Evolutionary conservation across 2,329 filamentous ascomycete species (phyloP).

Genomic region (Clathrospora elynae): DNA sequence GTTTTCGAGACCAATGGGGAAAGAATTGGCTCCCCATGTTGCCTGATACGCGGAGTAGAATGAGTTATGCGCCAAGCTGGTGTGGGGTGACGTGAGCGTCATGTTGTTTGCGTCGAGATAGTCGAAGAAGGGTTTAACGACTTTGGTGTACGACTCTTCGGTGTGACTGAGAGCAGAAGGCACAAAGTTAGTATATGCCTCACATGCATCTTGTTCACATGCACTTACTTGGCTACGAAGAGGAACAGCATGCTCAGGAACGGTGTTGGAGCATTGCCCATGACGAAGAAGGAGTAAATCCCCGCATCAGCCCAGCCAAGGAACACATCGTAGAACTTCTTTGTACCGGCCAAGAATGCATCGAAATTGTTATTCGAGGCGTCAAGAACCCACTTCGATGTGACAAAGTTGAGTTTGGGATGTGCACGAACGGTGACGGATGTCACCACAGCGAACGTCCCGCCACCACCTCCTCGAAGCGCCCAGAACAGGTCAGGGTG

Average conservation of each 20-base stretch:
- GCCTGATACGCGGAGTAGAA: slow-evolving; percentile 30
- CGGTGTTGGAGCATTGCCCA: slow-evolving; percentile 12
- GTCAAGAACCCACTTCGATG: slow-evolving; percentile 32
- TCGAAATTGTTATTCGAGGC: slow-evolving; percentile 26
- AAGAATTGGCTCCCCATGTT: slow-evolving; percentile 22
- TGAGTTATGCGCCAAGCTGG: slow-evolving; percentile 19
- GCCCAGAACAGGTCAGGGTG: slow-evolving; percentile 34
- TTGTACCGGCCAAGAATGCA: slow-evolving; percentile 16
- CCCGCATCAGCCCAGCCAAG: slow-evolving; percentile 22
- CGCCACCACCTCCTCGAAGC: slow-evolving; percentile 28
- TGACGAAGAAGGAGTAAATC: slow-evolving; percentile 25
- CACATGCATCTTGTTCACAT: no score
- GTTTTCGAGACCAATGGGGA: slow-evolving; percentile 25
- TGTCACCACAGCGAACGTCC: slow-evolving; percentile 21
- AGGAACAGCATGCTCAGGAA: slow-evolving; percentile 22
- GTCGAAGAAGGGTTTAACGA: slow-evolving; percentile 21
- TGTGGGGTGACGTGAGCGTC: slow-evolving; percentile 28
- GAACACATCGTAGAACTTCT: slow-evolving; percentile 20
- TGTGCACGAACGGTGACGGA: slow-evolving; percentile 25
- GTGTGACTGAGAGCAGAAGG: no score
- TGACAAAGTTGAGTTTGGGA: slow-evolving; percentile 29
- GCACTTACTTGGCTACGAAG: slow-evolving; percentile 26
- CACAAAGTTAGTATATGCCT: slow-evolving; percentile 17
- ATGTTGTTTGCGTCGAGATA: slow-evolving; percentile 19
- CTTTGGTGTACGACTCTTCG: slow-evolving; percentile 19